Evolutionary conservation across 1,284 basidiomycete genomes (phyloP), one percentile per base, ranked within the genome.

Genomic region (Cutaneotrichosporon cyanovorans): DNA sequence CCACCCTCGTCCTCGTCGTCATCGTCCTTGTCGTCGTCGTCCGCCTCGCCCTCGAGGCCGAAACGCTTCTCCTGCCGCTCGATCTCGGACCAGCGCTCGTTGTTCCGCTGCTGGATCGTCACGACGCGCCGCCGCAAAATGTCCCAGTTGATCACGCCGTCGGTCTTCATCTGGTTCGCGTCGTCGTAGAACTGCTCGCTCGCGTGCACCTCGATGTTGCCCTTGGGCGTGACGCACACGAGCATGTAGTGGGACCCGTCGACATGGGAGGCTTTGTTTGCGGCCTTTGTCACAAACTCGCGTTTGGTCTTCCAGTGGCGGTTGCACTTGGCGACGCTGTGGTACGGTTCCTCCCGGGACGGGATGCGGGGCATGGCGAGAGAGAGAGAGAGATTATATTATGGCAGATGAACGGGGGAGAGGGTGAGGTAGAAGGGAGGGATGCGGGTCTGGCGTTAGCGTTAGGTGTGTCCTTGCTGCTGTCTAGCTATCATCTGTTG

Each of bases 181-280:
- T 61, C 57, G 28, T 63, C 59, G 50, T 50, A 50, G 34, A 54
- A 54, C 40, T 54, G 53, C 48, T 76, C 75, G 46, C 71, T 74
- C 14, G 76, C 76, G 57, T 74, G 77, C 20, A 72, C 71, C 57
- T 78, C 76, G n/a, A 75, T 72, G 50, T 76, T 73, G 8, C 75
- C 76, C 30, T 73, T 68, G 11, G 76, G 73, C 3, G 71, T 72
- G 45, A 78, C 74, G 66, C 73, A 75, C 42, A 76, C 61, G 50
- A 78, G 73, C 46, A 76, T 74, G 59, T 76, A 78, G 51, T 77
- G 76, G 18, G 68, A 71, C 15, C 76, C 76, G 58, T 77, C 77
- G 68, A 76, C 75, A 60, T 71, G 71, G 2, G 69, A 68, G 11
- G 69, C 64, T 56, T 70, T 69, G 51, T 76, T 76, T 15, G 77